phyloP scores from a whole-genome alignment of 192 early-diverging fungal species.

The Entomortierella lignicola region DNA sequence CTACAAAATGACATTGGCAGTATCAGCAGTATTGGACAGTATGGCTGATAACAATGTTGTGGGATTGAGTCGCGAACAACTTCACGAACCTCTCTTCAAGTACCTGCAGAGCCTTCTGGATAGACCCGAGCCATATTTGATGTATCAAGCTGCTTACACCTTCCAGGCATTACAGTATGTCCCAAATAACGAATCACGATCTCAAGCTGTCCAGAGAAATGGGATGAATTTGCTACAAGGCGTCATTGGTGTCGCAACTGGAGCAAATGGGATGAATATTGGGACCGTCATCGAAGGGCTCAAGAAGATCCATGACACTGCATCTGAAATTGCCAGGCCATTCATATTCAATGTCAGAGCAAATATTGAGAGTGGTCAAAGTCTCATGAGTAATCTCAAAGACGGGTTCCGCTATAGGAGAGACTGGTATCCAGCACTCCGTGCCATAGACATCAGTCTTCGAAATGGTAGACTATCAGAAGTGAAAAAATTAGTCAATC shows the following conservation, averaged over 20 bases:
- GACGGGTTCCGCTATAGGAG: background rate
- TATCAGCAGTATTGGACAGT: conserved; percentile 3
- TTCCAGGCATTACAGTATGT: conserved; percentile 16
- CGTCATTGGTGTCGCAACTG: background rate
- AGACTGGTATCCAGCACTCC: conserved; percentile 5
- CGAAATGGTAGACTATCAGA: background rate
- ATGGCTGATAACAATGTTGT: conserved; percentile 7
- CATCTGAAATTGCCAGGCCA: background rate
- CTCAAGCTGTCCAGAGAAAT: background rate
- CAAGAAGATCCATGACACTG: background rate
- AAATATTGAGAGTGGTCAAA: background rate
- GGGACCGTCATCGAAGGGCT: background rate
- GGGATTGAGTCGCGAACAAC: conserved; percentile 1
- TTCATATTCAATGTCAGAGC: background rate
- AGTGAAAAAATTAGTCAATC: background rate
- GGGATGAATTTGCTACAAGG: background rate
- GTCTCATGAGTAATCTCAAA: background rate
- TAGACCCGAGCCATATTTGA: background rate
- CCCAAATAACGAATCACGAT: conserved; percentile 12
- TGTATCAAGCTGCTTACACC: conserved; percentile 13
- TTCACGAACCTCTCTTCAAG: background rate
- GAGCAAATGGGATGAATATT: conserved; percentile 6
- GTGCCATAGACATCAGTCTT: background rate
- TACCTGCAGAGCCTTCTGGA: background rate
- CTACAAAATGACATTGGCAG: background rate